Conservation (phyloP, 1,284 basidiomycete genomes). For the Tylopilus sp. region DNA sequence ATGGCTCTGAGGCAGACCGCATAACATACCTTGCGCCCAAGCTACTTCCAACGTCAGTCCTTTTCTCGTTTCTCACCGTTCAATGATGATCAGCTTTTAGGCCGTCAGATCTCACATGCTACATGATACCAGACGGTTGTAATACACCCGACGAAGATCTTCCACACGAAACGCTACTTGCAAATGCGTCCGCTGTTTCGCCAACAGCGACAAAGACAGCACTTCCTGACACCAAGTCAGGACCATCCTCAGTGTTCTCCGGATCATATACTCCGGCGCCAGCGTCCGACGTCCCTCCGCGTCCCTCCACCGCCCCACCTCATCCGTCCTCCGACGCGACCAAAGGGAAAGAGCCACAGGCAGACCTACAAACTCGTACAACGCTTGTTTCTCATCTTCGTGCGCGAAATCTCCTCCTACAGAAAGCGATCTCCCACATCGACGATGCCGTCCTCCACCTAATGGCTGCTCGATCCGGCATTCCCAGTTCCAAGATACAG, state of each 20-base stretch:
- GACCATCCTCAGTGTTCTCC: conserved; percentile 5
- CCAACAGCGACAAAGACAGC: conserved; percentile 11
- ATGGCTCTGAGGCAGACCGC: not conserved
- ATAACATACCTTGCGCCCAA: not conserved
- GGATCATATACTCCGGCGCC: conserved; percentile 10
- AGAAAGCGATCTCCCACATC: conserved; percentile 33
- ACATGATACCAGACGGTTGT: conserved; percentile 30
- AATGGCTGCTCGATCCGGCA: conserved; percentile 34
- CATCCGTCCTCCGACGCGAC: conserved; percentile 17
- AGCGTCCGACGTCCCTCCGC: conserved; percentile 21
- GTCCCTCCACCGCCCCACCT: conserved; percentile 33
- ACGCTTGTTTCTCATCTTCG: conserved; percentile 31
- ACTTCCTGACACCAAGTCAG: conserved; percentile 7
- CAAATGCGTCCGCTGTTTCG: conserved; percentile 22
- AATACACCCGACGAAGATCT: conserved; percentile 14
- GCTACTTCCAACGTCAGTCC: conserved; percentile 6
- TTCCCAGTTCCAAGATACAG: conserved; percentile 32
- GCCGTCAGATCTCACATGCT: conserved; percentile 24
- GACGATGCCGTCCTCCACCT: conserved; percentile 33
- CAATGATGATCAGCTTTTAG: not conserved
- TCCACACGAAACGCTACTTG: conserved; percentile 13
- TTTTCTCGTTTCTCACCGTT: not conserved
- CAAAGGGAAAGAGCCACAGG: conserved; percentile 12
- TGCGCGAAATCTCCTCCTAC: conserved; percentile 33
- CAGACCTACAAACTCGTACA: conserved; percentile 19